Percentiles rank a stretch among this genome's conserved stretches.
phyloP scores from a whole-genome alignment of 2,329 filamentous ascomycete species.

The Colletotrichum gloeosporioides region DNA sequence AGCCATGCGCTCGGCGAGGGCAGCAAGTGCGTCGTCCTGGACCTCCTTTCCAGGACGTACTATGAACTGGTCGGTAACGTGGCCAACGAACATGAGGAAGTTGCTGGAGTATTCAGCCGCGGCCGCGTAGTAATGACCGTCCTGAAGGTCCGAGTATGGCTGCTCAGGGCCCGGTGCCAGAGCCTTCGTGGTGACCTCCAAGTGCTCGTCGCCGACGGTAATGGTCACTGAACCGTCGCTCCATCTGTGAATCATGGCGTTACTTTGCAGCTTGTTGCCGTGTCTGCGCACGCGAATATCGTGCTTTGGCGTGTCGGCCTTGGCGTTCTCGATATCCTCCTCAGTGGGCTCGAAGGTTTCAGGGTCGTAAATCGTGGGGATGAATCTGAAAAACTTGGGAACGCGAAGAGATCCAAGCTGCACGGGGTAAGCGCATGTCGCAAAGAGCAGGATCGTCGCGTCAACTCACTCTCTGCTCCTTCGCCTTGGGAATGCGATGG shows the following conservation, averaged over 20 bases:
- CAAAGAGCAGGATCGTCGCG: neutral
- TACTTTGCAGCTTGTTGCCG: slow-evolving; percentile 72
- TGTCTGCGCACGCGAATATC: slow-evolving; percentile 75
- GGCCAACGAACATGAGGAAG: slow-evolving; percentile 74
- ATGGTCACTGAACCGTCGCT: slow-evolving; percentile 80
- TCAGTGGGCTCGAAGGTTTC: slow-evolving; percentile 68
- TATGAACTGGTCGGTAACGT: slow-evolving; percentile 75
- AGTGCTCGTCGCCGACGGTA: slow-evolving; percentile 77
- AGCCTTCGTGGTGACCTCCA: slow-evolving; percentile 73
- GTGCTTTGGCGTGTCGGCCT: slow-evolving; percentile 62
- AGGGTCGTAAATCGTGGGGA: slow-evolving; percentile 70
- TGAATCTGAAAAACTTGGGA: slow-evolving; percentile 74
- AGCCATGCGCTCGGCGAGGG: slow-evolving; percentile 71
- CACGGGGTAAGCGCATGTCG: neutral
- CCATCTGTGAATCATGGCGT: slow-evolving; percentile 78
- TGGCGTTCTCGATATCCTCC: slow-evolving; percentile 59
- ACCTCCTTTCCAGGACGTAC: slow-evolving; percentile 71
- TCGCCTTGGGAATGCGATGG: slow-evolving; percentile 73
- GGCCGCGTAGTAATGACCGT: slow-evolving; percentile 78
- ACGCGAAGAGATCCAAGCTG: slow-evolving; percentile 75
- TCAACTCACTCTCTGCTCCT: slow-evolving; percentile 69
- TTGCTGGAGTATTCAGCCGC: slow-evolving; percentile 73
- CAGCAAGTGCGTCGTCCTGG: slow-evolving; percentile 74
- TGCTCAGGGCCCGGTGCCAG: slow-evolving; percentile 67
- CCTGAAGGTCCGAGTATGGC: slow-evolving; percentile 69